Base-by-base conservation (phyloP, 2,329 filamentous ascomycete genomes). In the Calonectria pseudoturangicola region DNA sequence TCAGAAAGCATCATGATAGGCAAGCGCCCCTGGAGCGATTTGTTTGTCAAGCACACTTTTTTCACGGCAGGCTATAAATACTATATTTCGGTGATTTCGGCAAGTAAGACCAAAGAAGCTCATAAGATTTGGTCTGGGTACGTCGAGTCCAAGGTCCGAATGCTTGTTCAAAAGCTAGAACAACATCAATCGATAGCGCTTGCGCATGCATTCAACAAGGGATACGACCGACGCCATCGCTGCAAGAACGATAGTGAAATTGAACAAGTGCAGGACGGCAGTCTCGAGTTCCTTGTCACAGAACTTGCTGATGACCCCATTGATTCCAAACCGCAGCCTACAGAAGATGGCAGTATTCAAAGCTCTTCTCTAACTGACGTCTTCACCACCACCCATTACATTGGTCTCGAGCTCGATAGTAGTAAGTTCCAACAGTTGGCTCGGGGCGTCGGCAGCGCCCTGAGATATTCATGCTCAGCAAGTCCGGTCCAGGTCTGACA, bases 21-120 rank as follows among this genome's bases (percentile, higher is more conserved):
- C 70, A 94, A 93, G 79, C 89, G 90, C 73, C 90, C 89, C 18
- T 99, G 97, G 97, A 94, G 93, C 79, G 94, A 96, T 73, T 87
- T 99, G 1, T 98, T 99, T 82, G 88, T 90, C 56, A 95, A 95
- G 79, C 96, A 98, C 84, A 94, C 92, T 0, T 99, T 99, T 84
- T 99, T 99, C 85, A 98, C 96, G 0, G 85, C 92, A 47, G 95
- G 94, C 75, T 98, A 98, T 88, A 98, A 97, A 83, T 98, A 98
- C 83, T 99, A 98, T 83, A 91, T 99, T 67, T 95, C 93, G 66
- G 93, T 99, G 70, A 93, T 96, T 62, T 92, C 95, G 18, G 93
- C 95, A 1, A 96, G 95, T 83, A 94, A 91, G 73, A 94, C 92
- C 39, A 95, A 96, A 81, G 95, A 98, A 78, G 92, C 93, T 1